Evolutionary conservation across 2,329 filamentous ascomycete species (phyloP).

Genomic region (Arachnopeziza araneosa): DNA sequence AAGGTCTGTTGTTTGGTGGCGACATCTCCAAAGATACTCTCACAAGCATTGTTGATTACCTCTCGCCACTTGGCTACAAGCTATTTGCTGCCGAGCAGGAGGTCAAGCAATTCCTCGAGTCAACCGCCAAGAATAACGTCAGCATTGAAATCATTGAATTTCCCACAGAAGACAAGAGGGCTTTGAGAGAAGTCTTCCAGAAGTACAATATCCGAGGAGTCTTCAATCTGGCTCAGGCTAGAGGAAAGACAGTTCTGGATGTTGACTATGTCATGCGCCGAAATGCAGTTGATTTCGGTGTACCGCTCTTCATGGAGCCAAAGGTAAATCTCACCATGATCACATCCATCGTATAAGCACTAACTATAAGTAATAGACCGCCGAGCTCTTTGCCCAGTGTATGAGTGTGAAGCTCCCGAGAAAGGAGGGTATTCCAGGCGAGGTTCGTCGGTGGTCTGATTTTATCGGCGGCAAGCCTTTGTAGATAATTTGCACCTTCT

Average conservation of each 20-base stretch:
- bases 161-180: slow-evolving; percentile 92
- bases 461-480: slow-evolving; percentile 85
- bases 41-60: slow-evolving; percentile 75
- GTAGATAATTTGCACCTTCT: slow-evolving; percentile 36
- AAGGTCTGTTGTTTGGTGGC: slow-evolving; percentile 92
- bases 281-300: slow-evolving; percentile 97
- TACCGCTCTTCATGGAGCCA: slow-evolving; percentile 96
- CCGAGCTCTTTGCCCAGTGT: slow-evolving; percentile 90
- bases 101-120: slow-evolving; percentile 81
- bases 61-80: slow-evolving; percentile 89
- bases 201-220: slow-evolving; percentile 95
- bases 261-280: slow-evolving; percentile 98
- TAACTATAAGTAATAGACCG: slow-evolving; percentile 58
- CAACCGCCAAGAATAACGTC: slow-evolving; percentile 58
- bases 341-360: not conserved
- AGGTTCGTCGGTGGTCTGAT: slow-evolving; percentile 92
- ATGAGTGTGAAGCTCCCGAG: slow-evolving; percentile 95
- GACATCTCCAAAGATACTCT: slow-evolving; percentile 67
- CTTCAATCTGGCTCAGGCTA: slow-evolving; percentile 84
- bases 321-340: slow-evolving; percentile 56
- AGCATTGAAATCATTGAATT: slow-evolving; percentile 90
- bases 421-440: slow-evolving; percentile 77
- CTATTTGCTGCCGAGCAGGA: slow-evolving; percentile 77
- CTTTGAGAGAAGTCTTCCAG: slow-evolving; percentile 88
- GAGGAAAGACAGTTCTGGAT: slow-evolving; percentile 79